Evolutionary conservation across 345 rosid genomes (phyloP).

Genomic region (Mangifera indica): DNA sequence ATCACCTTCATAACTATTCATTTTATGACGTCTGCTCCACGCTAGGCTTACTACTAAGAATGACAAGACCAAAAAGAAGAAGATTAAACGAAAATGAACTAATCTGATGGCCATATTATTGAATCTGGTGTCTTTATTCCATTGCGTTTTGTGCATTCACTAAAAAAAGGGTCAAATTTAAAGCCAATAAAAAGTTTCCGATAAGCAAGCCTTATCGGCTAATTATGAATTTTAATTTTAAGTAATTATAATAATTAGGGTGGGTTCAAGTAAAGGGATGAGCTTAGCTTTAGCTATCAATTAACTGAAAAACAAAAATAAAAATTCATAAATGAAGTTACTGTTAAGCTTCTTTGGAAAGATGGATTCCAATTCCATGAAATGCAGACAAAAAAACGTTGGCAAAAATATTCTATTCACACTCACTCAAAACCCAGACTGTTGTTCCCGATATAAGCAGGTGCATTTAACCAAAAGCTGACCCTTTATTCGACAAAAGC

Average conservation of each 20-base stretch:
- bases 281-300: no score
- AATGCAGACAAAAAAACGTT: not conserved
- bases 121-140: not conserved
- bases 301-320: no score
- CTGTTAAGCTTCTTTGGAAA: not conserved
- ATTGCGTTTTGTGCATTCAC: conserved; percentile 9
- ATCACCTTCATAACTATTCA: no score
- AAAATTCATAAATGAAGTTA: no score
- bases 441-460: not conserved
- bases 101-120: no score
- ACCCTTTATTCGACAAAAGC: not conserved
- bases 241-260: no score
- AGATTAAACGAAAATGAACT: no score
- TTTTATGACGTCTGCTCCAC: no score
- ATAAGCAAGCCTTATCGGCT: no score
- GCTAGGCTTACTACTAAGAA: not conserved
- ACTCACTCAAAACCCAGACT: not conserved
- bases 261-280: no score
- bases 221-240: no score
- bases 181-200: no score
- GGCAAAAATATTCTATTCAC: not conserved
- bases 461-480: not conserved
- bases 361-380: not conserved
- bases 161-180: not conserved
- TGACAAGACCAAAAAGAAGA: not conserved